A percentile compares a stretch with the other conserved stretches of the same genome.
phyloP scores from a whole-genome alignment of 2,329 filamentous ascomycete genomes.

The Aureobasidium sp. region DNA sequence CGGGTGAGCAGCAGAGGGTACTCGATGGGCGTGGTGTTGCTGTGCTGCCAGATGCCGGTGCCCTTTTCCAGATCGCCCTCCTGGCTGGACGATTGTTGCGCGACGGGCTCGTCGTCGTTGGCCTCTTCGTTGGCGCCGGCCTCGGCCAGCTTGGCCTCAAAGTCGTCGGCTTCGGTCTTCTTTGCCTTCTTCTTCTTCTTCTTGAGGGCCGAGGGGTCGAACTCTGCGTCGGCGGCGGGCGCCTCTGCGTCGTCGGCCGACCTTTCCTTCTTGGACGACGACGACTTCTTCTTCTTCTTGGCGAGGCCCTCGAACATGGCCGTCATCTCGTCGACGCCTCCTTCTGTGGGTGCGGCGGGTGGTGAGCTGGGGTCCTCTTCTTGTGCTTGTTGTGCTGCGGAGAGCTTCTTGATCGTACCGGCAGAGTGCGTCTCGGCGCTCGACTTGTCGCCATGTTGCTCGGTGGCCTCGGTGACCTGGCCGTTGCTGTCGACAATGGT shows the following conservation, averaged over 20 bases:
- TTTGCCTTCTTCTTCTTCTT: constrained; percentile 80
- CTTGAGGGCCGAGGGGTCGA: constrained; percentile 61
- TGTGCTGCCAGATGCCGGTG: constrained; percentile 85
- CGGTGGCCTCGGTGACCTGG: constrained; percentile 68
- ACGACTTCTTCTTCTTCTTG: constrained; percentile 63
- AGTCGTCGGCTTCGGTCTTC: constrained; percentile 56
- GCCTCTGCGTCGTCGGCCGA: constrained; percentile 32
- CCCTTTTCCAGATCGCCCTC: constrained; percentile 77
- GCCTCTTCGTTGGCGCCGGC: constrained; percentile 53
- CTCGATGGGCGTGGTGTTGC: constrained; percentile 67
- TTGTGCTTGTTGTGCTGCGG: constrained; percentile 12
- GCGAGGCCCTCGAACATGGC: constrained; percentile 59
- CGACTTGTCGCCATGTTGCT: constrained; percentile 63
- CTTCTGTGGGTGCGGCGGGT: constrained; percentile 38
- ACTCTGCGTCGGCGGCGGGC: constrained; percentile 52
- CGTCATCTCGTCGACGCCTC: constrained; percentile 35
- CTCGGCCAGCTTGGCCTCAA: constrained; percentile 59
- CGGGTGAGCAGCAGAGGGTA: constrained; percentile 81
- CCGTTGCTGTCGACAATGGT: constrained; percentile 87
- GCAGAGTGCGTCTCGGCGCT: constrained; percentile 70
- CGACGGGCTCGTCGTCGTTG: constrained; percentile 24
- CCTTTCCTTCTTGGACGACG: constrained; percentile 45
- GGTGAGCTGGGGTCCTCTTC: constrained; percentile 29
- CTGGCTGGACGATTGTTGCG: constrained; percentile 33
- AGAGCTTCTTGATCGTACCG: constrained; percentile 15